phyloP scores from a whole-genome alignment of 2,329 filamentous ascomycete species.

The Fusarium papillatum region DNA sequence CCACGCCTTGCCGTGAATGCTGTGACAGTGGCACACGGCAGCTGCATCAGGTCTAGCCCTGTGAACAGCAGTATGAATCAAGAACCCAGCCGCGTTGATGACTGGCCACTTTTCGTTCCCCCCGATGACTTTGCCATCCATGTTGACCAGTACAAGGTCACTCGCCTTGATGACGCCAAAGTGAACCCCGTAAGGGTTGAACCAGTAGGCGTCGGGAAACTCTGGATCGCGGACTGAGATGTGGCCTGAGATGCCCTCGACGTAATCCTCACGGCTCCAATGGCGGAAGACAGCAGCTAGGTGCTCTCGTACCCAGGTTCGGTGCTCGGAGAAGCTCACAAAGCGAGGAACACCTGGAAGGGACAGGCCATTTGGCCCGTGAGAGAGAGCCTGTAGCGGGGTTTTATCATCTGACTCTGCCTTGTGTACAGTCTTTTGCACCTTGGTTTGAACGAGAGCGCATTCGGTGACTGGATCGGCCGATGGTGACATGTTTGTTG shows the following conservation, averaged over 20 bases:
- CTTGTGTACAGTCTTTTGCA: neutral
- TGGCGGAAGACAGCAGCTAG: neutral
- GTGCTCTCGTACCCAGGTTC: neutral
- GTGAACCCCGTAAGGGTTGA: neutral
- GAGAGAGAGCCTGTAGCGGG: neutral
- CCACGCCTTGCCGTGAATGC: constrained; percentile 11
- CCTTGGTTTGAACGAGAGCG: neutral
- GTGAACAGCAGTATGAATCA: constrained; percentile 19
- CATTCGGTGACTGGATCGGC: neutral
- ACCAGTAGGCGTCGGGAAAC: constrained; percentile 30
- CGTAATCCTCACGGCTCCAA: neutral
- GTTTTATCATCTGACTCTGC: neutral
- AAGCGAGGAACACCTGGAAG: neutral
- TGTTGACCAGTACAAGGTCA: neutral
- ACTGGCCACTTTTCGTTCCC: neutral
- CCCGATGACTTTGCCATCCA: neutral
- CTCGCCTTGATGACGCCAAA: neutral
- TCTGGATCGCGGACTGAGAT: neutral
- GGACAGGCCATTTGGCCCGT: neutral
- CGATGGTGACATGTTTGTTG: neutral
- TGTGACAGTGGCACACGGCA: constrained; percentile 15
- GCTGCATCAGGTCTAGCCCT: constrained; percentile 12
- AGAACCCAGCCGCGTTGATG: neutral
- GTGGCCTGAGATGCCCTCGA: neutral
- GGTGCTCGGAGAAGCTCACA: neutral